Base-by-base conservation (phyloP, 768 basidiomycete species). In the Termitomyces eurrhizus region DNA sequence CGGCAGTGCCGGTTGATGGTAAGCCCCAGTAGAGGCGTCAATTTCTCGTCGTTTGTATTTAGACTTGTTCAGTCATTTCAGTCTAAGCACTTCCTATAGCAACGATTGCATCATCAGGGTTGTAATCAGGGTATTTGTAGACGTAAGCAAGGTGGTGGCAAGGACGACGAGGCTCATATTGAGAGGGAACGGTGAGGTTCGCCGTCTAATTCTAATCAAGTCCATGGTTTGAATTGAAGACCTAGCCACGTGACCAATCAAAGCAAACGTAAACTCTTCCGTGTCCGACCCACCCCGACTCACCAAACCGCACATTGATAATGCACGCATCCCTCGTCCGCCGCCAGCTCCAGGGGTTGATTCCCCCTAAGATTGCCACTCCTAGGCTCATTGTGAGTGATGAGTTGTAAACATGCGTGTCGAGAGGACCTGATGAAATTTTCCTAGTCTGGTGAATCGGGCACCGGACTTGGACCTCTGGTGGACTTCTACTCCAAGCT, bases 401-500 rank as follows among this genome's bases (percentile, higher is more conserved):
- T 5, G 13, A 24, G 32, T 18, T 29, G 16, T 33, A 57, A 49
- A 26, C 57, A 42, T 16, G 4, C 4, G 51, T 26, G n/a, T 36
- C 7, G 21, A 16, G 58, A 57, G 37, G 50, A 24, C 32, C 44
- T 35, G 16, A 46, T 53, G 39, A 55, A 64, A 62, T 58, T 68
- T 53, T 66, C 60, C 56, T 62, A 95, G 93, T 87, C 91, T 57
- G 85, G 91, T 56, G 90, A 88, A 58, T 85, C 90, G 57, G 92
- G 93, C 48, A 85, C 85, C 48, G 86, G 91, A 63, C 89, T 96
- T 56, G 79, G 83, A 60, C 87, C 87, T 36, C 89, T 98, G 70
- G 93, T 97, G 64, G 87, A 93, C 66, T 98, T 97, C 77, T 98
- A 98, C 81, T 94, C 92, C 62, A 95, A 93, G 76, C 85, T 98